Conservation (phyloP, 1,284 basidiomycete species). For the Lignosus rhinocerotis region DNA sequence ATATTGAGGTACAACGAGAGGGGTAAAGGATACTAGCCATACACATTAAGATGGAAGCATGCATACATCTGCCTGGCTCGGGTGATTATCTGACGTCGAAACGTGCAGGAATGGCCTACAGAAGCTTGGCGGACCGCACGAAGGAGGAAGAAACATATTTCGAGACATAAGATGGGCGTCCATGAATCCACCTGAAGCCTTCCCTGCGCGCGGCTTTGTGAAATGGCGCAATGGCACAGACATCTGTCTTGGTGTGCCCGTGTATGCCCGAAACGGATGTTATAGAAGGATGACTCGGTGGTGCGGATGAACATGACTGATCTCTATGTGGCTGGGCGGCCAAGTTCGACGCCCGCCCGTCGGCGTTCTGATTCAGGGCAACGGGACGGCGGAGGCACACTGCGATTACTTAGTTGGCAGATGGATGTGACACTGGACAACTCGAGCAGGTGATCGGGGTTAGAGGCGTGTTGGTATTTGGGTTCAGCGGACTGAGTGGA, state of each 20-base stretch:
- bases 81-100: too few relatives aligned
- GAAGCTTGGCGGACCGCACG: neutral
- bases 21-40: too few relatives aligned
- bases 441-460: neutral
- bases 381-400: neutral
- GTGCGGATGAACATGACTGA: neutral
- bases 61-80: too few relatives aligned
- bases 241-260: neutral
- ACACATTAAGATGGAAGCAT: too few relatives aligned
- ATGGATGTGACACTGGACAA: neutral
- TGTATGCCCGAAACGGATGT: neutral
- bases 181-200: neutral
- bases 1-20: too few relatives aligned
- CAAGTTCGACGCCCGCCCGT: neutral
- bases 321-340: neutral
- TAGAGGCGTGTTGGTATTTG: neutral
- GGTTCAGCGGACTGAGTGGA: conserved; percentile 3
- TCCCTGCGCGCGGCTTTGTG: neutral
- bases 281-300: neutral
- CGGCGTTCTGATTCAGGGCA: neutral
- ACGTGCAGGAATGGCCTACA: neutral
- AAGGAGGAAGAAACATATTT: neutral
- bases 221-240: neutral
- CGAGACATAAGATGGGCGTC: neutral
- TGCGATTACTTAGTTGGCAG: conserved; percentile 4